Conservation (phyloP, 2,329 filamentous ascomycete species). For the Hypoxylon sp. region DNA sequence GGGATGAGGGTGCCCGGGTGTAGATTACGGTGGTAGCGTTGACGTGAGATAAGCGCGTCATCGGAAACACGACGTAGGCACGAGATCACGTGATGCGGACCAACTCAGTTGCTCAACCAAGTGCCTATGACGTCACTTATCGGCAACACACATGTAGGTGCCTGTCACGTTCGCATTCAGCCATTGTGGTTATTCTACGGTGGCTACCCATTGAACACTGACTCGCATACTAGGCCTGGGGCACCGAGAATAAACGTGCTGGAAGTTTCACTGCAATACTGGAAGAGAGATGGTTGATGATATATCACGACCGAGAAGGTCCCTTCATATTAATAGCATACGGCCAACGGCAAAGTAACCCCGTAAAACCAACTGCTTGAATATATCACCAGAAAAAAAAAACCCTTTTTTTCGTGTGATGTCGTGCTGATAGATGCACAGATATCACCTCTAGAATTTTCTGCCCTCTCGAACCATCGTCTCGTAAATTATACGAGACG, state of each 20-base stretch:
- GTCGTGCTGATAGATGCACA: constrained; percentile 15
- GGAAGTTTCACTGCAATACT: neutral
- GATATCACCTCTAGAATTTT: constrained; percentile 6
- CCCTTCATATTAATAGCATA: constrained; percentile 46
- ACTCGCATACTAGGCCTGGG: neutral
- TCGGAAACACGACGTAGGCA: constrained; percentile 17
- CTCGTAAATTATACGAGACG: constrained; percentile 33
- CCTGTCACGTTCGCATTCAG: too few species aligned
- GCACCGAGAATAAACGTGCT: neutral
- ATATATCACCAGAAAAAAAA: constrained; percentile 48
- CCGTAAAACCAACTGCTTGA: constrained; percentile 36
- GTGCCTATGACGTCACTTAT: constrained; percentile 19
- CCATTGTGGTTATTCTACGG: too few species aligned
- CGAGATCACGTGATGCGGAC: constrained; percentile 29
- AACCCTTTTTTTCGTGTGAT: constrained; percentile 33
- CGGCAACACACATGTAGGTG: neutral
- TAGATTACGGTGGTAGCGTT: constrained; percentile 11
- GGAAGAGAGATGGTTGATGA: constrained; percentile 35
- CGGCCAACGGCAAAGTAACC: constrained; percentile 33
- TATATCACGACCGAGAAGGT: constrained; percentile 46
- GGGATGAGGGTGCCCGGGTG: neutral
- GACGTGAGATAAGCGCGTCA: constrained; percentile 22
- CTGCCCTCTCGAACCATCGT: constrained; percentile 21
- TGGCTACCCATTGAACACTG: too few species aligned
- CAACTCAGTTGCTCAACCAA: neutral